Evolutionary conservation across 495 filamentous ascomycete species (phyloP), one percentile per base, ranked within the genome.

Genomic region (Rostrohypoxylon terebratum): DNA sequence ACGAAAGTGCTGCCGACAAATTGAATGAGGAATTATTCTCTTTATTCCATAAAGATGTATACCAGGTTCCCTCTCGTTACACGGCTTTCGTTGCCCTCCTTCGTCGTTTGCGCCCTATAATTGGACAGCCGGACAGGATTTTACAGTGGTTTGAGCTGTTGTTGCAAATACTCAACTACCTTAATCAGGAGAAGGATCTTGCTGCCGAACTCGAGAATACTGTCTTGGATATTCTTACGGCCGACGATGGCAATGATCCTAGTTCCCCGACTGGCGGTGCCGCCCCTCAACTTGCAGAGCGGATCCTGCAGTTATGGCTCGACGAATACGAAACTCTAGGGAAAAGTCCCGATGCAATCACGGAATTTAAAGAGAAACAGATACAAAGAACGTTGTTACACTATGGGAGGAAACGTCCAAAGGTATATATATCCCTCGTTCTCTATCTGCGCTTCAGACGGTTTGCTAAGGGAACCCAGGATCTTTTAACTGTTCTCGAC

Each of bases 111-210:
- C 85, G 86, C 20, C 90, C 90, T 4, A 83, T 83, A 4, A 82
- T 93, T 36, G 80, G 78, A 23, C 83, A 86, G 1, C 82, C 87
- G 2, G 83, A 79, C 16, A 83, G 84, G 61, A 75, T 89, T 36
- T 73, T 87, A 51, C 83, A 89, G 72, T 93, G 91, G 91, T 91
- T 90, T 87, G 86, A 89, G 11, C 82, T 85, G 72, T 81, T 91
- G 40, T 80, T 91, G 57, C 88, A 88, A 2, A 85, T 87, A 0
- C 77, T 93, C 51, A 84, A 87, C 59, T 77, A 82, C 58, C 75
- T 90, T 31, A 85, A 83, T 13, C 84, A 84, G 55, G 87, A 90
- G 74, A 88, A 87, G 71, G 84, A 83, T 20, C 79, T 90, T 48
- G 85, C 88, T 47, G 78, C 82, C 28, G 89, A 91, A 76, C 85